Conservation (phyloP, 495 filamentous ascomycete genomes). For the Pyrenopolyporus hunteri region DNA sequence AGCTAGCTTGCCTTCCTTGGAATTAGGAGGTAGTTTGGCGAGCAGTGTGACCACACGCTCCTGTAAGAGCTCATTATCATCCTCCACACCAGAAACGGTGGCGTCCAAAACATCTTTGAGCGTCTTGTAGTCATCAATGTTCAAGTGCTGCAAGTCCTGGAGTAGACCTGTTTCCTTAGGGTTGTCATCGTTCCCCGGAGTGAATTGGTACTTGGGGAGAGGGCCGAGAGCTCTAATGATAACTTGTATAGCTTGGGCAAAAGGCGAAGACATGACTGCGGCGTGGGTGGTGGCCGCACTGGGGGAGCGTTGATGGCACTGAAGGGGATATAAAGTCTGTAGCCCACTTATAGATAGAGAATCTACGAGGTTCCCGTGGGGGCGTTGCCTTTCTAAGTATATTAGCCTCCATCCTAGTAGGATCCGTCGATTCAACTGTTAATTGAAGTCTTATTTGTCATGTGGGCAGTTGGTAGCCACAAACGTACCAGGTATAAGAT, state of each 20-base stretch:
- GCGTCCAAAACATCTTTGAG: constrained; percentile 44
- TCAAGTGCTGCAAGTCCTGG: constrained; percentile 36
- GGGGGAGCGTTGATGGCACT: not conserved
- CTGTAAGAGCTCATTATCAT: constrained; percentile 48
- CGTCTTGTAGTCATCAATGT: constrained; percentile 43
- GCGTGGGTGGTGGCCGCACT: not conserved
- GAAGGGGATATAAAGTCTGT: not conserved
- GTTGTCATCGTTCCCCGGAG: constrained; percentile 38
- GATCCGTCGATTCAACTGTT: not conserved
- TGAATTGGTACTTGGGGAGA: constrained; percentile 38
- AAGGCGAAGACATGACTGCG: constrained; percentile 24
- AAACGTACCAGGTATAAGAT: not conserved
- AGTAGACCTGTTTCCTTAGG: constrained; percentile 36
- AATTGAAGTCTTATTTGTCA: constrained; percentile 12
- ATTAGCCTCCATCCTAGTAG: not conserved
- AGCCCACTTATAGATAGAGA: constrained; percentile 2
- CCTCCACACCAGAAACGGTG: constrained; percentile 39
- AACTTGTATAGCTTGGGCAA: constrained; percentile 26
- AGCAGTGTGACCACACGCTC: constrained; percentile 46
- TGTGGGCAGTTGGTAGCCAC: constrained; percentile 2
- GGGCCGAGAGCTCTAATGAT: constrained; percentile 42
- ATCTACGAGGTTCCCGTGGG: not conserved
- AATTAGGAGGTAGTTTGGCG: constrained; percentile 44
- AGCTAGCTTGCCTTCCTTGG: constrained; percentile 40
- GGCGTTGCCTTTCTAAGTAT: not conserved